These are phyloP conservation scores for Cryptococcus depauperatus DNA, from an alignment of 1,284 basidiomycete genomes.

Conservation along the genomic window DNA sequence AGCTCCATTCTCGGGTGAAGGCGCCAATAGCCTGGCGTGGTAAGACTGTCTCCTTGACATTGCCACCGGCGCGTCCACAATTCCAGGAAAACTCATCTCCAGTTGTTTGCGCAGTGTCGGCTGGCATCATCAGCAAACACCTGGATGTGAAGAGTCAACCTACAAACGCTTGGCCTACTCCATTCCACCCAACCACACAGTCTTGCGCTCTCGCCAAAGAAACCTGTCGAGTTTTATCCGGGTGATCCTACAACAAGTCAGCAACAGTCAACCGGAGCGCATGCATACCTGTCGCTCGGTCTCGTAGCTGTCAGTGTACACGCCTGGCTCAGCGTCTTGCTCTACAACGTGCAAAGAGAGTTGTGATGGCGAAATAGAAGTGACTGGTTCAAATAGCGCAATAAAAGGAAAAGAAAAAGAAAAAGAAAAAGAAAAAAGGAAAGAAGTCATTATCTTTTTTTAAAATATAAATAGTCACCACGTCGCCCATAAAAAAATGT, in stretches of 20 bases:
- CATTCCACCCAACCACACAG: slow-evolving; percentile 29
- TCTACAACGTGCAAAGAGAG: slow-evolving; percentile 27
- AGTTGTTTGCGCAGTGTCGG: slow-evolving; percentile 29
- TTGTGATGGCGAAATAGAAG: too few relatives aligned
- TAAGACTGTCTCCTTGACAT: slow-evolving; percentile 17
- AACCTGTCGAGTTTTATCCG: slow-evolving; percentile 22
- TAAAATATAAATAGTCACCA: too few relatives aligned
- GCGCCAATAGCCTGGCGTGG: slow-evolving; percentile 21
- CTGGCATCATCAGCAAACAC: too few relatives aligned
- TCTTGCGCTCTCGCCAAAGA: slow-evolving; percentile 31
- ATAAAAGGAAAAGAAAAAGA: slow-evolving; percentile 14
- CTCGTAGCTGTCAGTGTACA: slow-evolving; percentile 23
- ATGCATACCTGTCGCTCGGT: slow-evolving; percentile 22
- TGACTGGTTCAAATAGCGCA: slow-evolving; percentile 12
- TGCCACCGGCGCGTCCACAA: slow-evolving; percentile 14
- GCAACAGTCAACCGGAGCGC: background rate
- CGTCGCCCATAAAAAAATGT: too few relatives aligned
- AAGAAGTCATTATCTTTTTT: background rate
- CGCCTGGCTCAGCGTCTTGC: slow-evolving; percentile 19
- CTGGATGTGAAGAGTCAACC: slow-evolving; percentile 29
- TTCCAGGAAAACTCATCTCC: slow-evolving; percentile 28
- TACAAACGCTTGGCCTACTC: slow-evolving; percentile 25
- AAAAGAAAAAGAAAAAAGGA: slow-evolving; percentile 1
- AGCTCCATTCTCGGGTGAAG: slow-evolving; percentile 12
- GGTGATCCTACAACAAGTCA: slow-evolving; percentile 13